phyloP scores from a whole-genome alignment of 2,329 filamentous ascomycete species.

The Epichloe gansuensis region DNA sequence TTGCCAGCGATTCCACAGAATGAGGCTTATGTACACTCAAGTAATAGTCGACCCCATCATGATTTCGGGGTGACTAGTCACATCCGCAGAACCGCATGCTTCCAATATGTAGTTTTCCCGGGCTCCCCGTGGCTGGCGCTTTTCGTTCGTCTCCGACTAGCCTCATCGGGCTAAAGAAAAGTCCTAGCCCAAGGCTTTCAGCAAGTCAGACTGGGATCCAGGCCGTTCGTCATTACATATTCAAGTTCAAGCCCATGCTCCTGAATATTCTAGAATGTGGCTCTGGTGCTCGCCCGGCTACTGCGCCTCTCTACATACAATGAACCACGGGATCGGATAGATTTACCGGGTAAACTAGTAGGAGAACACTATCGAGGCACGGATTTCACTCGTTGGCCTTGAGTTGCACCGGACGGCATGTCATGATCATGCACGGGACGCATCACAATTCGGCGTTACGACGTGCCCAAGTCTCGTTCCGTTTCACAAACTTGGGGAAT shows the following conservation, averaged over 20 bases:
- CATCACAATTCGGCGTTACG: no score
- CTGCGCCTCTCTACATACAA: background rate
- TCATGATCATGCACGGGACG: no score
- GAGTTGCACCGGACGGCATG: background rate
- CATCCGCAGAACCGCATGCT: background rate
- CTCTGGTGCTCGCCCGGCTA: background rate
- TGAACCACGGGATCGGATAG: slow-evolving; percentile 1
- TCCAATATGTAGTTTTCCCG: background rate
- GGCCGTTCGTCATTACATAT: background rate
- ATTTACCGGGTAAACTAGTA: background rate
- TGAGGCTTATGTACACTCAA: no score
- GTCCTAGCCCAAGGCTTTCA: background rate
- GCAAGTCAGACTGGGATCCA: slow-evolving; percentile 1
- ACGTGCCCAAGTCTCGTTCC: no score
- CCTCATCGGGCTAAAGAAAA: background rate
- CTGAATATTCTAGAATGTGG: background rate
- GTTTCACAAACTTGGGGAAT: no score
- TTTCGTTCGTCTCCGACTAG: background rate
- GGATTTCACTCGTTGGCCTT: background rate
- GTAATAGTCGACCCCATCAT: background rate
- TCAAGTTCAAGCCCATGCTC: no score
- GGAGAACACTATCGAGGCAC: background rate
- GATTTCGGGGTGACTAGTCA: background rate
- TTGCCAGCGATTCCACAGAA: no score
- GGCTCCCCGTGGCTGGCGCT: background rate